Evolutionary conservation across 108 stramenopile genomes (phyloP).

Genomic region (Skeletonema potamos): DNA sequence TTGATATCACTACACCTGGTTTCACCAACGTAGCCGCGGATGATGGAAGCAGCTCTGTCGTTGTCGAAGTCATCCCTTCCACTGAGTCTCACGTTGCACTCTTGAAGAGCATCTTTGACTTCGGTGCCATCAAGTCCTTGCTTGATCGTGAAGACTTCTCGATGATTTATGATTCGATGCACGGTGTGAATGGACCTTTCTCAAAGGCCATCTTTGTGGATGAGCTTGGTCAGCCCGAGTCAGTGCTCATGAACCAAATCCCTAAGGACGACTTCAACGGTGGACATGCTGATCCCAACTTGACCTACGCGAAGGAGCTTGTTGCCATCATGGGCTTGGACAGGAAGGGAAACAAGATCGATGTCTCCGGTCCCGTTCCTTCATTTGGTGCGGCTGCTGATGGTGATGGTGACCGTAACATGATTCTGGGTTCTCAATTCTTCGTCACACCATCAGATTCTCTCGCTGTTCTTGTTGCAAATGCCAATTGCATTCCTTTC

Average conservation of each 20-base stretch:
- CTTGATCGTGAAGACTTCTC: constrained; percentile 93
- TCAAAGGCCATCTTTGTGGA: constrained; percentile 94
- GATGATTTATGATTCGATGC: constrained; percentile 98
- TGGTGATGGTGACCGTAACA: constrained; percentile 99
- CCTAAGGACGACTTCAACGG: constrained; percentile 98
- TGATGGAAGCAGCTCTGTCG: constrained; percentile 82
- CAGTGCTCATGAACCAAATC: constrained; percentile 80
- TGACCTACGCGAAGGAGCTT: constrained; percentile 99
- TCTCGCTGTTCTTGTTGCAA: constrained; percentile 96
- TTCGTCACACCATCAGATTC: constrained; percentile 99
- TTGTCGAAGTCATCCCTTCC: constrained; percentile 89
- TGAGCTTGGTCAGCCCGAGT: constrained; percentile 86
- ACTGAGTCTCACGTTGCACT: constrained; percentile 87
- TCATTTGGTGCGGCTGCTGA: constrained; percentile 99
- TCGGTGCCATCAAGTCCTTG: constrained; percentile 90
- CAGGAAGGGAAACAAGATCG: constrained; percentile 79
- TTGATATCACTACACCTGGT: constrained; percentile 85
- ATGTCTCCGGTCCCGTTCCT: constrained; percentile 75
- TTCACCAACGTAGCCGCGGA: constrained; percentile 60
- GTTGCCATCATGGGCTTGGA: constrained; percentile 92
- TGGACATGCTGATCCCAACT: constrained; percentile 99
- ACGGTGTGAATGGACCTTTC: constrained; percentile 98
- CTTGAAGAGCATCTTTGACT: constrained; percentile 97
- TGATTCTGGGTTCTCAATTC: constrained; percentile 98
- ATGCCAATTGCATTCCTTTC: constrained; percentile 95